Conservation (phyloP, 1,284 basidiomycete genomes). For the Boletus calvinii region DNA sequence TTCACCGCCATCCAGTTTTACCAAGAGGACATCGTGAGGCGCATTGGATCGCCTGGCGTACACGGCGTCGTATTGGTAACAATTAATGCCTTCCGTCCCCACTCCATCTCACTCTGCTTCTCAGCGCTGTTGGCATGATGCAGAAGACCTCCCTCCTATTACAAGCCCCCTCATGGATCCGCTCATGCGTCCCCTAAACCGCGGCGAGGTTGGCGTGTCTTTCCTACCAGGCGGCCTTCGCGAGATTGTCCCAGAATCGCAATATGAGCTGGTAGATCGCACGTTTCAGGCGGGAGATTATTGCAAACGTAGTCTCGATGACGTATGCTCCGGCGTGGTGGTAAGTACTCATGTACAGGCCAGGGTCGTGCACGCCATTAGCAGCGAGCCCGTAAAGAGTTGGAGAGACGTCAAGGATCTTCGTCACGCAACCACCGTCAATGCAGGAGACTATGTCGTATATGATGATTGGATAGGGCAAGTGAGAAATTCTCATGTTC, state of each 20-base stretch:
- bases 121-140: slow-evolving; percentile 81
- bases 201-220: slow-evolving; percentile 82
- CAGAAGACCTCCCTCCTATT: slow-evolving; percentile 57
- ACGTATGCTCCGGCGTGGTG: slow-evolving; percentile 78
- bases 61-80: slow-evolving; percentile 32
- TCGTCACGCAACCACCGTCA: slow-evolving; percentile 56
- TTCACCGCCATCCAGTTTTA: slow-evolving; percentile 52
- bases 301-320: slow-evolving; percentile 77
- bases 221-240: slow-evolving; percentile 60
- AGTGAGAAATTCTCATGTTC: slow-evolving; percentile 42
- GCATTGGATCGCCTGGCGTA: slow-evolving; percentile 41
- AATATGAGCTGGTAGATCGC: slow-evolving; percentile 76
- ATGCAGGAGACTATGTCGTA: slow-evolving; percentile 81
- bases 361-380: slow-evolving; percentile 75
- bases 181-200: slow-evolving; percentile 70
- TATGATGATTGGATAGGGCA: slow-evolving; percentile 90
- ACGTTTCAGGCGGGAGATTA: slow-evolving; percentile 79
- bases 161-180: slow-evolving; percentile 55
- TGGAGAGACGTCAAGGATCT: slow-evolving; percentile 67
- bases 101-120: slow-evolving; percentile 4
- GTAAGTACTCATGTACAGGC: slow-evolving; percentile 60
- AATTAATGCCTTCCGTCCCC: background rate
- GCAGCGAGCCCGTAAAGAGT: slow-evolving; percentile 54
- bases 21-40: slow-evolving; percentile 71
- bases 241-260: slow-evolving; percentile 71